These are phyloP conservation scores for Backusella macrospora DNA, from an alignment of 192 early-diverging fungal genomes.

Conservation along the genomic window DNA sequence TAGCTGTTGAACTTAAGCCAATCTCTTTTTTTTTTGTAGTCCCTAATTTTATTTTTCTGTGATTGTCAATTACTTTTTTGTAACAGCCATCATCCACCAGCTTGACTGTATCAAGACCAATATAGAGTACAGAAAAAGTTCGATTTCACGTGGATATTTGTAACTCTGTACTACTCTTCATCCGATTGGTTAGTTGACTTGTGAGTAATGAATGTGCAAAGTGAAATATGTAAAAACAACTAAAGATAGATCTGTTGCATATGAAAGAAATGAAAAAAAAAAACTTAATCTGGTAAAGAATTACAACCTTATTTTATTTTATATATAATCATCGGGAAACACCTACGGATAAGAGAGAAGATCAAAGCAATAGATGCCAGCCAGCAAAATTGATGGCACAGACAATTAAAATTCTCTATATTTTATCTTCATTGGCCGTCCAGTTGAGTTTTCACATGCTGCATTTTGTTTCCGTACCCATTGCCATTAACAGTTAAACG, in stretches of 20 bases:
- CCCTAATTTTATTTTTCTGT: too few species aligned
- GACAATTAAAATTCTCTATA: not conserved
- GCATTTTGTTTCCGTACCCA: not conserved
- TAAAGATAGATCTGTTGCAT: not conserved
- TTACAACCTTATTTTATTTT: not conserved
- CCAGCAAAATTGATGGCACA: conserved; percentile 10
- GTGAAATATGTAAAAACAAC: not conserved
- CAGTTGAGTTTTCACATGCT: conserved; percentile 7
- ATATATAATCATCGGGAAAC: not conserved
- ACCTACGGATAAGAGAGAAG: conserved; percentile 1
- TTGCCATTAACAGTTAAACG: not conserved
- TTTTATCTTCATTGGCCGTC: not conserved
- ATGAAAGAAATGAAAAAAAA: not conserved
- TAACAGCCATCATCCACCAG: not conserved
- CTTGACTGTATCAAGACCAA: not conserved
- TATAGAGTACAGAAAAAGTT: not conserved
- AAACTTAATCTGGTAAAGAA: not conserved
- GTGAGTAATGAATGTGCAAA: not conserved
- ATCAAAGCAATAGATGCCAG: not conserved
- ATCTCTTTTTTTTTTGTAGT: too few species aligned
- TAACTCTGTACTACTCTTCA: not conserved
- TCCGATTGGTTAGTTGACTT: not conserved
- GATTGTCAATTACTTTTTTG: too few species aligned
- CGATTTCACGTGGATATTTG: conserved; percentile 14
- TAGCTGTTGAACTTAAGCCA: too few species aligned